Evolutionary conservation across 805 yeast genomes (phyloP), one percentile per base, ranked within the genome.

Genomic region (Wickerhamiella nectarea): DNA sequence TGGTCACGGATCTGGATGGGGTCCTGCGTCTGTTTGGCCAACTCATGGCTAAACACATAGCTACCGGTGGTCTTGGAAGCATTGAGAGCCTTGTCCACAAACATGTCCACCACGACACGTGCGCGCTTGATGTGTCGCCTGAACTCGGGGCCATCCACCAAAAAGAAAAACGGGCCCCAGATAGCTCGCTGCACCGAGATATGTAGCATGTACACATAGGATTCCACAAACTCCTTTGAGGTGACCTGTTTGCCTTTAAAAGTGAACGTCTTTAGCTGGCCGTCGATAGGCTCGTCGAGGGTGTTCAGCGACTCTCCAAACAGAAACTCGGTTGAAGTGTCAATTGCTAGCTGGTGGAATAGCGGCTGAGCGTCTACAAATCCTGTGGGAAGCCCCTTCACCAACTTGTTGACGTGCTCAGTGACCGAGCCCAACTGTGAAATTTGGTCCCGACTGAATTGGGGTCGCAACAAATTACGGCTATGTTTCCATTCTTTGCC

Each of bases 1-100:
- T 69, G 72, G 46, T 67, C 70, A 34, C 71, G 59, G 44, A 69
- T 61, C 17, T 63, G 59, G 42, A 47, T 54, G 4, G 68, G 69
- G 47, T 67, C 63, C 44, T 67, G 59, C 10, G 70, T 65, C 47
- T 66, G 66, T 49, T 65, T 64, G 34, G 59, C 67, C 46, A 69
- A 60, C 50, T 68, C 72, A 40, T 64, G 59, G 48, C 67, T 59
- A 52, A 69, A 67, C 11, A 66, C 59, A 48, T 66, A 67, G 28
- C 57, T 62, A 40, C 54, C 58, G 50, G 46, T 42, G 34, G 50
- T 48, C 20, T 36, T 21, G 19, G 34, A 31, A 38, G 50, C 39
- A 17, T 42, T 9, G 57, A 46, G 42, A 1, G 53, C 50, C 28
- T 41, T 15, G 18, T 41, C 41, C 1, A 52, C 51, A 49, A 60